Base-by-base conservation (phyloP, 257 asterid species). In the Solanum peruvianum region DNA sequence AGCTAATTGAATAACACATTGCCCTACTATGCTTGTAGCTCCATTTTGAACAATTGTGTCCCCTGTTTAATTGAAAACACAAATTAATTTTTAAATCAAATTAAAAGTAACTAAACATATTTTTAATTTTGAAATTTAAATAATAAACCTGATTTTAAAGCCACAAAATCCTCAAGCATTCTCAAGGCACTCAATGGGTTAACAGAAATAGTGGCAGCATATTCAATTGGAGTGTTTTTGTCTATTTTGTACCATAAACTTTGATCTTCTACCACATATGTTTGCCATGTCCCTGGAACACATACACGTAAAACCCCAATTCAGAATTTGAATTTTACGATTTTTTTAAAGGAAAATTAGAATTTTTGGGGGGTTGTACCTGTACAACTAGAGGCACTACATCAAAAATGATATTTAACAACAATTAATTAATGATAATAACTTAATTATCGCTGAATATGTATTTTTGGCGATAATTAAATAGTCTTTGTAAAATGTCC, bases 151-250 rank as follows among this genome's bases (percentile, higher is more conserved):
- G 98, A 71, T 89, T 91, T 92, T 77, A 96, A 92, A 86, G 91
- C 93, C 64, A 92, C 94, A 90, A 95, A 94, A 87, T 94, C 99
- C 89, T 93, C 96, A 3, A 95, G 95, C 99, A 96, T 95, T 93
- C 95, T 91, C 86, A 96, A 91, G 77, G 98, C 98, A 85, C 94
- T 92, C 96, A 95, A 84, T 72, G 98, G 99, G 89, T 96, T 96
- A 85, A 96, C 96, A 87, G 95, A 92, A 89, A 94, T 71, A 67
- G 98, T 92, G 56, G 98, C 96, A 89, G 98, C 98, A 86, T 95
- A 96, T 86, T 95, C 98, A 85, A 94, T 70, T 9, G 97, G 96
- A 27, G 96, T 94, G 88, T 90, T 88, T 85, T 94, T 94, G 82
- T 94, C 92, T 76, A 96, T 91, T 90, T 89, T 95, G 90, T 95